Base-by-base conservation (phyloP, 2,329 filamentous ascomycete genomes). In the Calonectria pteridis region DNA sequence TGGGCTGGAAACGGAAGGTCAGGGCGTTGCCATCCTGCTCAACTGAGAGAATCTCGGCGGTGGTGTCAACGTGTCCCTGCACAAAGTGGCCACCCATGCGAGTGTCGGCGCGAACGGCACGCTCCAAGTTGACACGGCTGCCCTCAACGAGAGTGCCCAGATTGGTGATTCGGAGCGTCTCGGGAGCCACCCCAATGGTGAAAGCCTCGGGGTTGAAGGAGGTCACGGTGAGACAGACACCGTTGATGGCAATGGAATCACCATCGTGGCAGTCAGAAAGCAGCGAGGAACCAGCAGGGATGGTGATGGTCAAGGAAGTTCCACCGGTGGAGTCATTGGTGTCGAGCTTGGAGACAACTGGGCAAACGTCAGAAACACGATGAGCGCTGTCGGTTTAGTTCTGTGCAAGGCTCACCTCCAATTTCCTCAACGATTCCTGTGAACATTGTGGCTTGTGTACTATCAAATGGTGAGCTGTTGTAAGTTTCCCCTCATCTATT, bases 1-100 rank as follows among this genome's bases (percentile, higher is more conserved):
- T 88, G 6, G 96, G 96, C 83, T 90, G 88, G 84, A 99, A 92
- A 46, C 96, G 91, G 84, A 98, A 94, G 1, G 95, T 97, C 74
- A 98, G 85, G 9, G 97, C 95, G 85, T 98, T 98, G 71, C 96
- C 95, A 84, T 99, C 97, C 4, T 93, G 92, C 23, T 90, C 92
- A 43, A 94, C 90, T 53, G 91, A 90, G 49, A 93, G 82, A 74
- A 99, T 94, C 53, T 90, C 91, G 0, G 96, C 97, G 49, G 93
- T 92, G 14, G 95, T 96, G 85, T 99, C 97, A 74, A 99, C 96
- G 84, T 99, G 97, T 50, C 97, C 97, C 86, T 99, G 97, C 37
- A 98, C 96, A 81, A 98, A 98, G 86, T 99, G 97, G 0, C 97
- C 97, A 59, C 97, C 97, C 95, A 99, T 98, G 69, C 97, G 94